Base-by-base conservation (phyloP, 306 rosid genomes). In the Erythrophleum fordii region DNA sequence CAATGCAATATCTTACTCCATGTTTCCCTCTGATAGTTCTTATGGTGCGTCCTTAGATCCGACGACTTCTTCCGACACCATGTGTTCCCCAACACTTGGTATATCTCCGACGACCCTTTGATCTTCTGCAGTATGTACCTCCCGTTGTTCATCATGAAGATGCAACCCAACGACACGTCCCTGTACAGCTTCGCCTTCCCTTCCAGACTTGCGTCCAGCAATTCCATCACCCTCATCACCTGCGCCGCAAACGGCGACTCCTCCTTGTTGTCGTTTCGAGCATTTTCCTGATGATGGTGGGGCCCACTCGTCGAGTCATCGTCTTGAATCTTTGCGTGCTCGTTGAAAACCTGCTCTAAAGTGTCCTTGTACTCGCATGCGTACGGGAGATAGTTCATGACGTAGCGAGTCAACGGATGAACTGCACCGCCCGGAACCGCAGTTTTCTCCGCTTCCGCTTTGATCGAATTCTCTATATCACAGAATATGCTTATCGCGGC, bases 71-170 rank as follows among this genome's bases (percentile, higher is more conserved):
- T 92, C 10, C 98, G 66, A 25, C 89, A 86, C 98, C 97, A 94
- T 0, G 91, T 89, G 79, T 89, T 87, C 0, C 97, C 98, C 94
- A 94, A 88, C 49, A 92, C 51, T 1, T 79, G 58, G 59, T 86
- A 85, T 7, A 94, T 87, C 82, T 89, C 97, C 0, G 67, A 0
- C 0, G 98, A 89, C 8, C 89, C 91, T 83, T 91, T 94, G 46
- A 92, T 91, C 79, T 94, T 94, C 72, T 92, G 97, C 56, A 91
- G 80, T 16, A 92, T 92, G 78, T 94, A 94, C 46, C 97, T 84
- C 17, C 97, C 95, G 31, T 94, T 94, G 84, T 94, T 94, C 98
- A 94, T 94, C 93, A 92, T 70, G 85, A 94, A 94, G 39, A 94
- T 86, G 81, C 73, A 86, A 35, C 97, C 88, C 14, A 94, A 60